phyloP scores from a whole-genome alignment of 2,329 filamentous ascomycete species.

The Pseudogymnoascus sp. region DNA sequence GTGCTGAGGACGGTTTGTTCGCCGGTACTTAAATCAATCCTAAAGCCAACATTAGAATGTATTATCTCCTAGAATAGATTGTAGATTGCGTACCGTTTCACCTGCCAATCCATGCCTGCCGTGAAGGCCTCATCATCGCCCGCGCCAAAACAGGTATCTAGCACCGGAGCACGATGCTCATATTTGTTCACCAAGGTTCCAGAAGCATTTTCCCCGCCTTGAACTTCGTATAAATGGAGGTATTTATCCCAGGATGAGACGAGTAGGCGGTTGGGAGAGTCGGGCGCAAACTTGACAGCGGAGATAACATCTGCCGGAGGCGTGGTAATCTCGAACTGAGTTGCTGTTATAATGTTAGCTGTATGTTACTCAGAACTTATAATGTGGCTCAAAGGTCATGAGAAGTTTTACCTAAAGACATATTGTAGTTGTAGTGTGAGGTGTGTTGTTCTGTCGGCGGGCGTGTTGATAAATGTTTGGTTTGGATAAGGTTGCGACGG shows the following conservation, averaged over 20 bases:
- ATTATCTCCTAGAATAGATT: neutral
- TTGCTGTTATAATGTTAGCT: conserved; percentile 34
- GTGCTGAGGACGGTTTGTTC: conserved; percentile 67
- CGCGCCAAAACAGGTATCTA: conserved; percentile 85
- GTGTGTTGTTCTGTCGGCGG: neutral
- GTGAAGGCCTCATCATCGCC: conserved; percentile 77
- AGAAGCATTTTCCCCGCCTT: conserved; percentile 42
- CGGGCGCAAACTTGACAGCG: conserved; percentile 73
- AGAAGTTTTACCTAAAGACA: neutral
- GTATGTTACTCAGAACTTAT: neutral
- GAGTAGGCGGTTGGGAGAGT: conserved; percentile 65
- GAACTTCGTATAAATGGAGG: conserved; percentile 79
- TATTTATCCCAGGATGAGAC: conserved; percentile 92
- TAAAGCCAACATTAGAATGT: conserved; percentile 20
- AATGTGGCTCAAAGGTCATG: neutral
- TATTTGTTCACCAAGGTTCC: conserved; percentile 61
- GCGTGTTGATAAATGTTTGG: conserved; percentile 1
- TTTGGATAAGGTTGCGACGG: conserved; percentile 8
- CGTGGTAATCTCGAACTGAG: conserved; percentile 75
- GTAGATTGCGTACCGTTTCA: conserved; percentile 50
- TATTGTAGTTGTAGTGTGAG: neutral
- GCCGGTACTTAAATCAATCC: conserved; percentile 63
- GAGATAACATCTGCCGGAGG: conserved; percentile 84
- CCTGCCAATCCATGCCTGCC: conserved; percentile 78
- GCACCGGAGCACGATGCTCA: conserved; percentile 73